Base-by-base conservation (phyloP, 1,284 basidiomycete genomes). In the Microbotryum saponariae region DNA sequence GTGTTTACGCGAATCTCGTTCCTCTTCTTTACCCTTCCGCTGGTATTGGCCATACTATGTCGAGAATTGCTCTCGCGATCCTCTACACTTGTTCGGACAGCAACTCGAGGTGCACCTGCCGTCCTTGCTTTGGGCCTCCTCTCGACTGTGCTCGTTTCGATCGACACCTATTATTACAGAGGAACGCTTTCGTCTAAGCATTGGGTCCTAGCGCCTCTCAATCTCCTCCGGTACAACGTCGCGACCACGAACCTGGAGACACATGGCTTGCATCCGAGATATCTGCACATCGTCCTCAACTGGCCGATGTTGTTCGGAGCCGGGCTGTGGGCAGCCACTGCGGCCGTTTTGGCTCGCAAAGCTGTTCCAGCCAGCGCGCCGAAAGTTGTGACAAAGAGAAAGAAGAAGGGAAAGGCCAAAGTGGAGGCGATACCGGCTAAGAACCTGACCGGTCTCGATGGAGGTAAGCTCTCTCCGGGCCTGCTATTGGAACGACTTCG, bases 241-340 rank as follows among this genome's bases (percentile, higher is more conserved):
- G 58, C 62, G 25, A 53, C 61, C 16, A 48, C 54, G 5, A 76
- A 76, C 51, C 72, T 76, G 16, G 70, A 70, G 0, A 55, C 66
- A 45, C 75, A 76, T 54, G 75, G 75, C 1, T 21, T 74, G 14
- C 75, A 76, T 53, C 75, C 75, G 16, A 66, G 71, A 2, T 76
- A 67, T 60, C 54, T 76, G 29, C 75, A 76, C 54, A 45, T 58
- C 0, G 37, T 68, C 21, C 73, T 73, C 51, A 76, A 76, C 51
- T 56, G 65, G 54, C 75, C 75, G 9, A 69, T 76, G 66, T 67
- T 76, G 1, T 68, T 74, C 9, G 75, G 75, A 1, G 55, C 56
- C 14, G 67, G 58, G 0, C 14, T 59, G 9, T 44, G 46, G 47
- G 29, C 45, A 18, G 47, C 51, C 20, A 47, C 14, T 3, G 46